Evolutionary conservation across 1,284 basidiomycete species (phyloP), one percentile per base, ranked within the genome.

Genomic region (Irpex lacteus): DNA sequence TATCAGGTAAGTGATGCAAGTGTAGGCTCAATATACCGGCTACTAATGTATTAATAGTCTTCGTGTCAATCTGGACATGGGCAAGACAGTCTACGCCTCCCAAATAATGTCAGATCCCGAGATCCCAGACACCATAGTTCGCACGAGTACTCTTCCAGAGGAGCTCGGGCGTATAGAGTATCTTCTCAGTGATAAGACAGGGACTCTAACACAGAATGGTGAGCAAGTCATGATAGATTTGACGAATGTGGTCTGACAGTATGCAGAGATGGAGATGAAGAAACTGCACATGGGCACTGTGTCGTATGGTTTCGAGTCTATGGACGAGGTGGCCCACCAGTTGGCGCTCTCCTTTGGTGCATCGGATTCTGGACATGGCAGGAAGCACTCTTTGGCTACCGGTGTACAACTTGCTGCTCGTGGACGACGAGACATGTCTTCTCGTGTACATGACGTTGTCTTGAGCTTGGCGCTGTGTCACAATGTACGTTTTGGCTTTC

Each of bases 251-350:
- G 40, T 54, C 56, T 60, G n/a, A 60, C 9, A 60, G n/a, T 15
- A 13, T 38, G 61, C 21, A 96, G 96, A 98, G 75, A 99, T 99
- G 98, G 97, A 99, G 76, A 90, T 99, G 86, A 96, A 92, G 80
- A 98, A 98, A 75, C 80, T 99, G 44, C 97, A 99, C 73, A 94
- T 99, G 91, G 98, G 98, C 2, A 99, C 98, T 0, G 95, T 99
- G 84, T 96, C 95, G 2, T 99, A 97, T 74, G 95, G 95, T 0
- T 90, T 84, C 71, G 98, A 99, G 71, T 92, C 96, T 7, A 98
- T 99, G 96, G 98, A 99, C 72, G 98, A 99, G 74, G 94, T 99
- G 2, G 86, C 90, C 0, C 92, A 93, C 77, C 94, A 98, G 69
- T 81, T 99, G 11, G 86, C 89, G 4, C 81, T 89, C 52, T 91